Percentiles rank a stretch among this genome's conserved stretches.
phyloP scores from a whole-genome alignment of 208 protist genomes.

The Vickermania ingenoplastis region DNA sequence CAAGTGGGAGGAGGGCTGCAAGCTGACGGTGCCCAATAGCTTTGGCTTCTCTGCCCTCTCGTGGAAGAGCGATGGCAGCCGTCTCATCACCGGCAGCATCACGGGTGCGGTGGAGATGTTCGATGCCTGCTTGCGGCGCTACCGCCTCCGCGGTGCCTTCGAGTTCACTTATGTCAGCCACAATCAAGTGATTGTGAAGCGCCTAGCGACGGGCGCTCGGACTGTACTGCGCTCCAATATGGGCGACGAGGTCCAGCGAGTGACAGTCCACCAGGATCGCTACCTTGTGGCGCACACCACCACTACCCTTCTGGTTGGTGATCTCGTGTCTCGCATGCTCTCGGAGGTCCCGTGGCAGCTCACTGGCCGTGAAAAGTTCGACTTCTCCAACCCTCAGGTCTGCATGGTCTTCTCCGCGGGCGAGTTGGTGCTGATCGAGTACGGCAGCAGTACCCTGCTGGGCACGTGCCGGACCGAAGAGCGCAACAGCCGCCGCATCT shows the following conservation, averaged over 20 bases:
- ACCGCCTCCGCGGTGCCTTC: constrained; percentile 92
- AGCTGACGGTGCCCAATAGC: constrained; percentile 80
- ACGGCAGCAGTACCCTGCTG: constrained; percentile 93
- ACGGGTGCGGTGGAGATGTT: constrained; percentile 94
- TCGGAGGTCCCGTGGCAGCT: constrained; percentile 91
- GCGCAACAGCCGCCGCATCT: constrained; percentile 92
- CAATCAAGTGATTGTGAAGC: constrained; percentile 95
- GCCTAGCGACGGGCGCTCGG: constrained; percentile 78
- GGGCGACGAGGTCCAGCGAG: constrained; percentile 92
- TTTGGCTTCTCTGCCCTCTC: constrained; percentile 83
- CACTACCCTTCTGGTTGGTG: constrained; percentile 93
- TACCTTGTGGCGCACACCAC: constrained; percentile 94
- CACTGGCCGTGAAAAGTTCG: constrained; percentile 90
- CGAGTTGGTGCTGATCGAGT: constrained; percentile 96
- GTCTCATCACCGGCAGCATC: constrained; percentile 86
- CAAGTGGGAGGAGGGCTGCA: constrained; percentile 90
- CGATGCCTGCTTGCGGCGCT: constrained; percentile 93
- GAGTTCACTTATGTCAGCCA: constrained; percentile 97
- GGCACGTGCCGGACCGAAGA: constrained; percentile 95
- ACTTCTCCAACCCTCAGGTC: constrained; percentile 94
- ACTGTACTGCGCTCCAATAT: constrained; percentile 93
- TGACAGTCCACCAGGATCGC: constrained; percentile 94
- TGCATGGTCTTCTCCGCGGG: constrained; percentile 96
- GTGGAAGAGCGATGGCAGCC: constrained; percentile 94
- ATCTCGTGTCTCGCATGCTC: constrained; percentile 92